Evolutionary conservation across 805 yeast genomes (phyloP).

Genomic region (Candida orba): DNA sequence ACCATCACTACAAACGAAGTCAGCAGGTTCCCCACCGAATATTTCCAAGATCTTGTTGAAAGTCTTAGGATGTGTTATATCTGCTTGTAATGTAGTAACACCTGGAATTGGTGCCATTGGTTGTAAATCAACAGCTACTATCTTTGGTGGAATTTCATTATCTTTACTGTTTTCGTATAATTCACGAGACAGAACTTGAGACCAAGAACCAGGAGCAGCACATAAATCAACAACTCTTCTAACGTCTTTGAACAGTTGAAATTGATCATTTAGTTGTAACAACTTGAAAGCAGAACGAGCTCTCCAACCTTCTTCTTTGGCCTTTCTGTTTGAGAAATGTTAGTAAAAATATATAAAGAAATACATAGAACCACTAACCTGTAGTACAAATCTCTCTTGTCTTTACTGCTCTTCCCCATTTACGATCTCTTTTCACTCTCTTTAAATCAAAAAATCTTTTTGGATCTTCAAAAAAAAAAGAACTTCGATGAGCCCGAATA

Average conservation of each 20-base stretch:
- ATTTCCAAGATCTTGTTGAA: conserved; percentile 64
- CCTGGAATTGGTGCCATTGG: conserved; percentile 97
- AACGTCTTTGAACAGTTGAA: conserved; percentile 63
- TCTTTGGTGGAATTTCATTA: conserved; percentile 44
- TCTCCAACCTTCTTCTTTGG: conserved; percentile 97
- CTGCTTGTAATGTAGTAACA: conserved; percentile 89
- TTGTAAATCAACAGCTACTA: conserved; percentile 92
- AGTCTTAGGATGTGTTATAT: conserved; percentile 93
- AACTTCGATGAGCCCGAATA: background rate
- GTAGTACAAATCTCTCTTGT: conserved; percentile 86
- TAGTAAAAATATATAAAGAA: conserved; percentile 8
- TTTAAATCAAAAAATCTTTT: background rate
- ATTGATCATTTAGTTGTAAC: conserved; percentile 85
- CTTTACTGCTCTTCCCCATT: conserved; percentile 92
- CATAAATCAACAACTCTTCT: conserved; percentile 89
- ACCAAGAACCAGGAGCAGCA: conserved; percentile 99
- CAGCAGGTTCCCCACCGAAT: conserved; percentile 91
- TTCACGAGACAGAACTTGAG: conserved; percentile 81
- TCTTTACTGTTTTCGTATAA: conserved; percentile 38
- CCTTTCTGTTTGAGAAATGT: conserved; percentile 44
- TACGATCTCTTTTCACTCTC: no score
- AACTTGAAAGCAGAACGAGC: conserved; percentile 95
- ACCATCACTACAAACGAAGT: conserved; percentile 94
- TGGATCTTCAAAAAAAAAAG: background rate
- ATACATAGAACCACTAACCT: conserved; percentile 25